phyloP scores from a whole-genome alignment of 1,284 basidiomycete species.

The Amylostereum chailletii region DNA sequence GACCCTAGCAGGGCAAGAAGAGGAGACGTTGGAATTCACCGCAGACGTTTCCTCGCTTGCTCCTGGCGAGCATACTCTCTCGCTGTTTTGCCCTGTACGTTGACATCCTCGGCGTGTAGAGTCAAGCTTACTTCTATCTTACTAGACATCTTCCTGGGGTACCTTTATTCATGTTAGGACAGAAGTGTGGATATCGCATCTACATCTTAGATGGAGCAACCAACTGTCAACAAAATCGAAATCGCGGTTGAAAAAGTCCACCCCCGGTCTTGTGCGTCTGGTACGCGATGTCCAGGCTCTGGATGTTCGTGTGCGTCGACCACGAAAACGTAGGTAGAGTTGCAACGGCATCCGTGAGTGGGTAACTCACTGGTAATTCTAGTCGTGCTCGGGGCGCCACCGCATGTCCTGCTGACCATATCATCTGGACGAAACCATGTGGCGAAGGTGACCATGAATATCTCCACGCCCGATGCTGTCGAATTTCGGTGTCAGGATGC shows the following conservation, averaged over 20 bases:
- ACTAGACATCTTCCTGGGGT: slow-evolving; percentile 57
- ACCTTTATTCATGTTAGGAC: slow-evolving; percentile 51
- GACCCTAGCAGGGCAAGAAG: slow-evolving; percentile 45
- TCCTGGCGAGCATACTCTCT: slow-evolving; percentile 47
- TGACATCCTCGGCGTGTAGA: not conserved
- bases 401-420: slow-evolving; percentile 45
- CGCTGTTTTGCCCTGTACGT: slow-evolving; percentile 63
- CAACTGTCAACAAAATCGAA: slow-evolving; percentile 18
- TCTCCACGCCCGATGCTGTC: slow-evolving; percentile 43
- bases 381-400: slow-evolving; percentile 63
- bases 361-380: slow-evolving; percentile 4
- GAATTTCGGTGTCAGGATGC: slow-evolving; percentile 40
- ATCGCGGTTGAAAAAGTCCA: slow-evolving; percentile 17
- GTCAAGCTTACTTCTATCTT: slow-evolving; percentile 3
- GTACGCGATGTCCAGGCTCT: slow-evolving; percentile 52
- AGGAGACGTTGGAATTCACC: slow-evolving; percentile 43
- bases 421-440: slow-evolving; percentile 61
- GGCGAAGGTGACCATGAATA: slow-evolving; percentile 38
- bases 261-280: slow-evolving; percentile 40
- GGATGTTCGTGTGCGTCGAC: slow-evolving; percentile 50
- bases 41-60: slow-evolving; percentile 27
- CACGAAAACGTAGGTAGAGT: slow-evolving; percentile 44
- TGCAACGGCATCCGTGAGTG: slow-evolving; percentile 2
- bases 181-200: slow-evolving; percentile 47
- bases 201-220: slow-evolving; percentile 53